Evolutionary conservation across 305 asterid species (phyloP).

Genomic region (Fraxinus floribunda): DNA sequence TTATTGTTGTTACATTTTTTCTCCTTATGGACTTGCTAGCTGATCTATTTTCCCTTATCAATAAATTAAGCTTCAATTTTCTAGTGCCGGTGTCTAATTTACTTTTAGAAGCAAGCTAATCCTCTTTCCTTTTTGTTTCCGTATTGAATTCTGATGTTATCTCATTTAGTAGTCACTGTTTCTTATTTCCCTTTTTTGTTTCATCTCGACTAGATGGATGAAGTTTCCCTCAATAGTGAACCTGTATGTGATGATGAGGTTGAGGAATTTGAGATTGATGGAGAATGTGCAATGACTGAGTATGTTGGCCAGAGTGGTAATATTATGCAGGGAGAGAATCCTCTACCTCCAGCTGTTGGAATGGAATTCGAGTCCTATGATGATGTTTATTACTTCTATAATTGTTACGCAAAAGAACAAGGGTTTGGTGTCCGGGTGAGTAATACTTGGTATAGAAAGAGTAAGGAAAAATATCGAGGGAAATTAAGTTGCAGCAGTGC

Average conservation of each 20-base stretch:
- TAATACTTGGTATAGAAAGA: constrained; percentile 64
- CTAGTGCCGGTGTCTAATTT: background rate
- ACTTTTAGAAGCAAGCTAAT: constrained; percentile 6
- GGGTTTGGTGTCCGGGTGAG: constrained; percentile 68
- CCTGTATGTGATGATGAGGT: constrained; percentile 48
- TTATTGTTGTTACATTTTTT: background rate
- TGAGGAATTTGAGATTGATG: constrained; percentile 45
- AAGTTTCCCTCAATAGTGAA: constrained; percentile 47
- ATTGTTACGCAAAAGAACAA: constrained; percentile 58
- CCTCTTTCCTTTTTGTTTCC: background rate
- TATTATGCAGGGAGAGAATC: constrained; percentile 46
- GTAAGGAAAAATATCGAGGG: constrained; percentile 59
- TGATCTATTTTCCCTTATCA: background rate
- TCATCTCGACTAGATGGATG: constrained; percentile 45
- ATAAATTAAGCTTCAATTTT: background rate
- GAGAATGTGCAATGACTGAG: constrained; percentile 54
- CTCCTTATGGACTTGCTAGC: background rate
- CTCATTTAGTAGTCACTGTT: background rate
- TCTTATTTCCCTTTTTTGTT: constrained; percentile 6
- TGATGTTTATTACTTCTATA: constrained; percentile 60
- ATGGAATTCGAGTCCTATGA: constrained; percentile 63
- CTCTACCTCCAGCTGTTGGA: constrained; percentile 56
- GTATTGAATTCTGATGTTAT: background rate
- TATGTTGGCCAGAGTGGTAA: constrained; percentile 42
- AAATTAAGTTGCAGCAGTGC: constrained; percentile 68